Conservation (phyloP, 2,329 filamentous ascomycete genomes). For the Aspergillus pseudoterreus region DNA sequence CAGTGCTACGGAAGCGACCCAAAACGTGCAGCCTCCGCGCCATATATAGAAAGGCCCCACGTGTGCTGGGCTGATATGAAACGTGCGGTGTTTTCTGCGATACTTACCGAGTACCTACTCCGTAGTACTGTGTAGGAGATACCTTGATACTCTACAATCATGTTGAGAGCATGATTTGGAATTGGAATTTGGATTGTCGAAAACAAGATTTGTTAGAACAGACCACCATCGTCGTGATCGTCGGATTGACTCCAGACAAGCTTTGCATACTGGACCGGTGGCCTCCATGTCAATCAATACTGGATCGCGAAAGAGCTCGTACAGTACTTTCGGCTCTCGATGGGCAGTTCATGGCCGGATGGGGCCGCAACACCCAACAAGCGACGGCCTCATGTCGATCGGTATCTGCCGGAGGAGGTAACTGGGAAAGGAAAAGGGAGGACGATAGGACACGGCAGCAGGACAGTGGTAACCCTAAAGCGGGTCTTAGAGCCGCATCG, state of each 20-base stretch:
- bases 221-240: not conserved
- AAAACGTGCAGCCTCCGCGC: not conserved
- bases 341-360: not conserved
- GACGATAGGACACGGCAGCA: not conserved
- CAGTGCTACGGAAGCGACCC: not conserved
- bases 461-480: not conserved
- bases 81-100: not conserved
- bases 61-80: constrained; percentile 3
- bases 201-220: not conserved
- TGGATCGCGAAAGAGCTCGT: constrained; percentile 13
- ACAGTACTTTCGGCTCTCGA: not conserved
- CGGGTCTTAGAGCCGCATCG: not conserved
- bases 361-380: not conserved
- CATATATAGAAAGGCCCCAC: constrained; percentile 5
- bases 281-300: constrained; percentile 10
- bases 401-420: not conserved
- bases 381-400: not conserved
- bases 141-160: not conserved
- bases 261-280: not conserved
- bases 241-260: not conserved
- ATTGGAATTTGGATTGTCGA: not conserved
- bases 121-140: too few relatives aligned
- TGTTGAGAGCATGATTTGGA: not conserved
- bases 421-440: not conserved
- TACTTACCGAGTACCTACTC: too few relatives aligned